Evolutionary conservation across 2,329 filamentous ascomycete species (phyloP).

Genomic region (Paraphaeosphaeria minitans): DNA sequence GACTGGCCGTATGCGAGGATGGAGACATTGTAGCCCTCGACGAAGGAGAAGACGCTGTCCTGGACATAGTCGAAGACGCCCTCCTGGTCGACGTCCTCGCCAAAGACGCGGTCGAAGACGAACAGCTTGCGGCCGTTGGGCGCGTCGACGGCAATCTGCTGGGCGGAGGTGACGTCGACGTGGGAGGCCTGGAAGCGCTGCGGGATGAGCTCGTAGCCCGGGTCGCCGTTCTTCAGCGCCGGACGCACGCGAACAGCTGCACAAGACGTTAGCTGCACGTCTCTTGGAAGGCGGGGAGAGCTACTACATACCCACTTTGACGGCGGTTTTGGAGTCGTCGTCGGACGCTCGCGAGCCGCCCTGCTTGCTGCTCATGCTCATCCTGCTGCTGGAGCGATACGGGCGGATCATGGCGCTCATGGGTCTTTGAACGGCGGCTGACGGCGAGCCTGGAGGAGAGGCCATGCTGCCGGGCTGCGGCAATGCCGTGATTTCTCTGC

Average conservation of each 20-base stretch:
- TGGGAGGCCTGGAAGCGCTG: conserved; percentile 93
- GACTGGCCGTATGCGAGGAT: conserved; percentile 97
- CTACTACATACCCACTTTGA: conserved; percentile 83
- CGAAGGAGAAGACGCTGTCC: conserved; percentile 87
- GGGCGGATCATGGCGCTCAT: conserved; percentile 81
- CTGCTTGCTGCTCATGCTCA: conserved; percentile 81
- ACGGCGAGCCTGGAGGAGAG: conserved; percentile 47
- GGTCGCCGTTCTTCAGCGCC: conserved; percentile 79
- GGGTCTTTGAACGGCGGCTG: conserved; percentile 63
- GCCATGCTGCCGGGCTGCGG: conserved; percentile 41
- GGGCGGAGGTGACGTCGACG: conserved; percentile 85
- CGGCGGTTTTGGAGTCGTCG: conserved; percentile 86
- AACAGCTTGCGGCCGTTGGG: conserved; percentile 93
- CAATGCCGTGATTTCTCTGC: conserved; percentile 19
- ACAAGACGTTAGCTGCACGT: conserved; percentile 30
- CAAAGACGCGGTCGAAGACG: conserved; percentile 94
- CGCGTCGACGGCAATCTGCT: conserved; percentile 85
- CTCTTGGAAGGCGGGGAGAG: conserved; percentile 10
- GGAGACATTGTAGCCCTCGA: conserved; percentile 98
- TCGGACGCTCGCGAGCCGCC: conserved; percentile 83
- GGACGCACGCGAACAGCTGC: conserved; percentile 91
- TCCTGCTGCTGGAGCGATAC: conserved; percentile 78
- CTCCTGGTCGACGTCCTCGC: conserved; percentile 80
- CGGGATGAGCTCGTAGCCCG: conserved; percentile 92
- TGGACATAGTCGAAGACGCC: conserved; percentile 93